phyloP scores from a whole-genome alignment of 169 alveolate genomes.

The Eimeria falciformis region DNA sequence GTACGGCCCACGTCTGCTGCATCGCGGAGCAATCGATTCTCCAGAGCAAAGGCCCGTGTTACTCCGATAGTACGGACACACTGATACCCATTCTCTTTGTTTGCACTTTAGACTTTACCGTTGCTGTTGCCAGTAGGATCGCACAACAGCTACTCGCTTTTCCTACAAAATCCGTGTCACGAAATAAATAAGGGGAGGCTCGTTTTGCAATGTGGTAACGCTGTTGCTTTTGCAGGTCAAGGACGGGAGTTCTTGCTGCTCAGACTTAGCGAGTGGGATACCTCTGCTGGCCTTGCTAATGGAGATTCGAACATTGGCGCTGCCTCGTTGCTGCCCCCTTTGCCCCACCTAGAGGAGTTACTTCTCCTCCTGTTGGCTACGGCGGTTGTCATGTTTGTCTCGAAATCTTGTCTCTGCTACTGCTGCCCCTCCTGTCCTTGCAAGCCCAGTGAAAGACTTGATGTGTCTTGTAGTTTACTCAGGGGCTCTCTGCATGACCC shows the following conservation, averaged over 20 bases:
- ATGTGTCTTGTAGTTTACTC: not conserved
- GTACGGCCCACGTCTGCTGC: slow-evolving; percentile 63
- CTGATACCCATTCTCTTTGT: not conserved
- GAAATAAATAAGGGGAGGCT: too few species aligned
- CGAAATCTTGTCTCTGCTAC: slow-evolving; percentile 44
- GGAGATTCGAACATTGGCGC: slow-evolving; percentile 48
- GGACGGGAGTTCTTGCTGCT: slow-evolving; percentile 60
- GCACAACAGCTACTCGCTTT: not conserved
- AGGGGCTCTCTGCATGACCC: not conserved
- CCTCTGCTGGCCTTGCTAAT: slow-evolving; percentile 52
- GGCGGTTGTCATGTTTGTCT: slow-evolving; percentile 12
- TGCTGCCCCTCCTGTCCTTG: slow-evolving; percentile 68
- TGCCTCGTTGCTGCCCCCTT: slow-evolving; percentile 64
- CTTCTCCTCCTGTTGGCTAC: slow-evolving; percentile 52
- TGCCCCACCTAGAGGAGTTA: slow-evolving; percentile 61
- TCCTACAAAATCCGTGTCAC: too few species aligned
- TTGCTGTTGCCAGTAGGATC: not conserved
- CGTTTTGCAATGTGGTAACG: not conserved
- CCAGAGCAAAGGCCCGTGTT: slow-evolving; percentile 70
- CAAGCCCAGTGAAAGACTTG: not conserved
- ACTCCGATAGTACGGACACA: slow-evolving; percentile 33
- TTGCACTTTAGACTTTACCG: not conserved
- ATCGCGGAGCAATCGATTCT: slow-evolving; percentile 64
- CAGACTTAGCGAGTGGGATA: slow-evolving; percentile 50
- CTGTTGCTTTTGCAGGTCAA: slow-evolving; percentile 18